Evolutionary conservation across 345 rosid species (phyloP).

Genomic region (Linum trigynum): DNA sequence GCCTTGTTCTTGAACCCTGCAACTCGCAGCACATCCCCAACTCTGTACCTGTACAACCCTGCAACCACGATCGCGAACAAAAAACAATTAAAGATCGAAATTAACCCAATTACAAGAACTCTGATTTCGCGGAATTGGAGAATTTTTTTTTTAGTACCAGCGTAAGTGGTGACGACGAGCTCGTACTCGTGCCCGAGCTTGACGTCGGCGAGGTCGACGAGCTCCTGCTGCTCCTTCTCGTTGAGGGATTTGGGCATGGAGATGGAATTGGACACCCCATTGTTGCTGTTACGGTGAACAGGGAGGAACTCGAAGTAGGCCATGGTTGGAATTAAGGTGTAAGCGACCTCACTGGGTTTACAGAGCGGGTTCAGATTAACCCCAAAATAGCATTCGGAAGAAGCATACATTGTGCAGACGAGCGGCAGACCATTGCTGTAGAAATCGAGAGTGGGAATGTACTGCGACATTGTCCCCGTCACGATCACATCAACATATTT

Average conservation of each 20-base stretch:
- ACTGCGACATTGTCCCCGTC: constrained; percentile 98
- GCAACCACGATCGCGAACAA: constrained; percentile 14
- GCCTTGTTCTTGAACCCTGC: constrained; percentile 94
- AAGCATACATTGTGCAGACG: constrained; percentile 96
- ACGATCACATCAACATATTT: constrained; percentile 82
- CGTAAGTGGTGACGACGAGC: constrained; percentile 95
- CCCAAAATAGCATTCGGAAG: constrained; percentile 30
- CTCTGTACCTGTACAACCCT: constrained; percentile 85
- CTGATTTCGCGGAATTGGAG: background rate
- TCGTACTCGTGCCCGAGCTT: constrained; percentile 90
- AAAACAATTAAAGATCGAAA: background rate
- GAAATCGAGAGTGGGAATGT: constrained; percentile 85
- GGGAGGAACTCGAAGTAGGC: constrained; percentile 9
- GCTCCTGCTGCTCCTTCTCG: constrained; percentile 70
- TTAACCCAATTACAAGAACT: background rate
- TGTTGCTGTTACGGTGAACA: constrained; percentile 25
- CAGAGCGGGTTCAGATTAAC: constrained; percentile 8
- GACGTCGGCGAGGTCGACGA: constrained; percentile 90
- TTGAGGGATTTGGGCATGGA: constrained; percentile 56
- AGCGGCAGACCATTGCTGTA: constrained; percentile 81
- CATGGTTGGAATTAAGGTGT: constrained; percentile 10
- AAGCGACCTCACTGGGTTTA: constrained; percentile 5
- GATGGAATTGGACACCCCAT: constrained; percentile 50
- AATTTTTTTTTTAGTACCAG: constrained; percentile 40
- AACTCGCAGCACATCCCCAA: constrained; percentile 91